A percentile compares a stretch with the other conserved stretches of the same genome.
These are phyloP conservation scores for Leishmania mexicana DNA, from an alignment of 208 protist species.

Conservation along the genomic window DNA sequence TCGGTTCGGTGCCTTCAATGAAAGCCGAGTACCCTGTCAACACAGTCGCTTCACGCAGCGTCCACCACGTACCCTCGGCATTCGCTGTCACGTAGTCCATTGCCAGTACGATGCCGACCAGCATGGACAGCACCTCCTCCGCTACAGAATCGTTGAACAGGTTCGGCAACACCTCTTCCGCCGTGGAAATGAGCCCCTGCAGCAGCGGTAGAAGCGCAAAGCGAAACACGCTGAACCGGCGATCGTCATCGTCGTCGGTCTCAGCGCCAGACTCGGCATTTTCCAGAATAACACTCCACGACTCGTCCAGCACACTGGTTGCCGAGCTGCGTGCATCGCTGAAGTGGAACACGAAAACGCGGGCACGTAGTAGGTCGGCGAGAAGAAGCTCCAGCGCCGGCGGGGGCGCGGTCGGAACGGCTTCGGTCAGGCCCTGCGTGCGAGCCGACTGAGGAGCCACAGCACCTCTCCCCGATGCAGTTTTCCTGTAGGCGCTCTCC, in stretches of 20 bases:
- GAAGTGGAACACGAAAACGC: conserved; percentile 64
- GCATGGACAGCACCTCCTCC: conserved; percentile 69
- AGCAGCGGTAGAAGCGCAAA: conserved; percentile 80
- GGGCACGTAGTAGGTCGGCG: conserved; percentile 37
- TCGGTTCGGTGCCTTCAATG: not conserved
- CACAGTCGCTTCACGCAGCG: not conserved
- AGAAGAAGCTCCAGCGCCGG: conserved; percentile 29
- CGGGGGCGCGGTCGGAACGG: conserved; percentile 6
- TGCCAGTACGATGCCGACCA: conserved; percentile 68
- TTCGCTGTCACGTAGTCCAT: conserved; percentile 62
- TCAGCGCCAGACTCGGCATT: conserved; percentile 55
- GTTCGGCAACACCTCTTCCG: conserved; percentile 72
- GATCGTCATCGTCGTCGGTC: conserved; percentile 36
- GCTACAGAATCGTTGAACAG: conserved; percentile 51
- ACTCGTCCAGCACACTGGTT: conserved; percentile 78
- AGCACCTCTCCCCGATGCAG: not conserved
- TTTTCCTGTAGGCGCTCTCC: not conserved
- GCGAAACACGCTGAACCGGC: conserved; percentile 69
- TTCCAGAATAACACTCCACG: conserved; percentile 77
- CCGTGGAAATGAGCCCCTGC: conserved; percentile 73
- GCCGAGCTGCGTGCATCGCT: conserved; percentile 35
- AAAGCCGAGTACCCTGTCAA: not conserved
- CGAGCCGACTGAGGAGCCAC: not conserved
- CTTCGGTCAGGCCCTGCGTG: not conserved
- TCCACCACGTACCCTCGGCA: not conserved